These are phyloP conservation scores for Teunomyces pallodes DNA, from an alignment of 805 yeast species.

Conservation along the genomic window DNA sequence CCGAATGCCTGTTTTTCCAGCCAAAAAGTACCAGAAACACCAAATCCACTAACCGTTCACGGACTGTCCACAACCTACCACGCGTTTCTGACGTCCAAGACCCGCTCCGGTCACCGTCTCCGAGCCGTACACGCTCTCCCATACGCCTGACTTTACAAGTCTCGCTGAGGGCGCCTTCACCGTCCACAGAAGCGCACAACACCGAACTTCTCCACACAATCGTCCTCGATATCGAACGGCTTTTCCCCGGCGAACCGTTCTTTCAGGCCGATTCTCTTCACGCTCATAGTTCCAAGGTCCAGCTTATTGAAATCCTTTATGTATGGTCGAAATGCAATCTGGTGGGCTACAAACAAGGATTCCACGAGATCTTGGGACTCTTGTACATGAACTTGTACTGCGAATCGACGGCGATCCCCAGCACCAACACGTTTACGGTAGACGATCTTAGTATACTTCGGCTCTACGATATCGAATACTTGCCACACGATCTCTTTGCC, in stretches of 20 bases:
- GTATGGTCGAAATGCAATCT: constrained; percentile 49
- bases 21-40: not conserved
- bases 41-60: not conserved
- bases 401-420: constrained; percentile 28
- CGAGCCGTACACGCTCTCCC: not conserved
- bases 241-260: constrained; percentile 48
- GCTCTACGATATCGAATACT: constrained; percentile 36
- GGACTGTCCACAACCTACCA: not conserved
- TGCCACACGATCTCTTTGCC: constrained; percentile 44
- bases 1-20: constrained; percentile 27
- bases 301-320: constrained; percentile 43
- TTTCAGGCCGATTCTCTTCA: constrained; percentile 18
- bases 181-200: constrained; percentile 22
- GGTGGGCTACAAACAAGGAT: constrained; percentile 48
- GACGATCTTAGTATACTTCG: constrained; percentile 35
- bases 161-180: not conserved
- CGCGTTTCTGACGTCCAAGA: not conserved
- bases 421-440: constrained; percentile 13
- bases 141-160: not conserved
- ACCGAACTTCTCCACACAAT: constrained; percentile 41
- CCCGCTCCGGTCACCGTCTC: not conserved
- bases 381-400: constrained; percentile 38
- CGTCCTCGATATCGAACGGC: constrained; percentile 50
- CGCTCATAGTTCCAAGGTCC: constrained; percentile 20
- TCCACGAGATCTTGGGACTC: constrained; percentile 53